Base-by-base conservation (phyloP, 2,329 filamentous ascomycete genomes). In the Aspergillus pseudoterreus region DNA sequence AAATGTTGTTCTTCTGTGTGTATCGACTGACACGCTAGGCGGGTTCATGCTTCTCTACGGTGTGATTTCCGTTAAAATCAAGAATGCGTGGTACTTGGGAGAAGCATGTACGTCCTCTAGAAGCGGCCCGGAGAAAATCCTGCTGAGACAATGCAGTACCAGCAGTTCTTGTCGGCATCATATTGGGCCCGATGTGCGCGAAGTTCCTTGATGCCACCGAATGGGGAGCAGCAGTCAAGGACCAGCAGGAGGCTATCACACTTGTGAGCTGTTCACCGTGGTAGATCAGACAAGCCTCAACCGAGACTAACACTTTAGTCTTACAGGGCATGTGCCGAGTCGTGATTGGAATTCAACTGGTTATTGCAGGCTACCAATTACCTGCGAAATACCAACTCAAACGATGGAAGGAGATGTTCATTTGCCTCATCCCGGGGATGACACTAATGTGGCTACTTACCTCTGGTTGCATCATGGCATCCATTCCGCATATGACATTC, bases 321-420 rank as follows among this genome's bases (percentile, higher is more conserved):
- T 11, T 3, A 21, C 24, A 47, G 45, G 45, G 45, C 8, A 30
- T 47, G 12, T 47, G 45, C 11, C 45, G 45, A 11, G 45, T 47
- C n/a, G 45, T 36, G 9, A 47, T 47, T 41, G 45, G 45, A 6
- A 22, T 47, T 9, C 45, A 47, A 14, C 22, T 47, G 22, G 45
- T 47, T 9, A 47, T 47, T 19, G 45, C 45, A n/a, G 45, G 45
- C 9, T 47, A 47, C 11, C 45, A 47, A 22, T 14, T 47, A 8
- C 45, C 45, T 10, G 45, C 45, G 6, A 30, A 47, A 41, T 47
- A 47, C 35, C 45, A 47, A 19, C 45, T 35, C 45, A 39, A 27
- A 22, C 33, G 36, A 6, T 47, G 45, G 45, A 47, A 47, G 14
- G 45, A 47, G 35, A 47, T 47, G 45, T 41, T 47, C 15, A 47